Evolutionary conservation across 495 filamentous ascomycete genomes (phyloP).

Genomic region (Xylaria longipes): DNA sequence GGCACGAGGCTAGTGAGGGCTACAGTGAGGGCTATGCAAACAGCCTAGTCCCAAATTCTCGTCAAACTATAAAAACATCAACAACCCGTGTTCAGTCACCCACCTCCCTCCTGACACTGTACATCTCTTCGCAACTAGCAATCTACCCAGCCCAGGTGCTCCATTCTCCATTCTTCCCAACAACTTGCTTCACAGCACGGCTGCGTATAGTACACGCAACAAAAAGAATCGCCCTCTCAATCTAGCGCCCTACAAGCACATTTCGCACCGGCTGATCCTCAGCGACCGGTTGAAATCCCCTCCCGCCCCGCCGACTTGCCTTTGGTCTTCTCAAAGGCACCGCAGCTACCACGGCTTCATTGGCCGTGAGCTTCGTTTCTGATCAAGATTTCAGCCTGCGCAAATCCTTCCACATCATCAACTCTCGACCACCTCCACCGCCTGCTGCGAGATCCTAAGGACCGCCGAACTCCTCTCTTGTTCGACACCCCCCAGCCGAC

Average conservation of each 20-base stretch:
- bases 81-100: neutral
- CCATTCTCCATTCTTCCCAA: neutral
- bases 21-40: conserved; percentile 13
- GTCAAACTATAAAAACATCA: conserved; percentile 2
- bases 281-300: neutral
- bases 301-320: conserved; percentile 49
- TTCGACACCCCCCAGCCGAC: conserved; percentile 63
- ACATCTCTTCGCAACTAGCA: conserved; percentile 6
- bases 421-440: conserved; percentile 60
- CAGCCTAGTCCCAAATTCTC: neutral
- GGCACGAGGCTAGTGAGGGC: neutral
- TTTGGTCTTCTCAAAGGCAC: conserved; percentile 78
- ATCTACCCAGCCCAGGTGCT: neutral
- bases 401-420: conserved; percentile 71
- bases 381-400: conserved; percentile 79
- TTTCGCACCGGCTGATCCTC: neutral
- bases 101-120: conserved; percentile 9
- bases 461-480: conserved; percentile 52
- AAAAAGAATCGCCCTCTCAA: neutral
- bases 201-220: neutral
- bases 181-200: neutral
- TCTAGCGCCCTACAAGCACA: neutral
- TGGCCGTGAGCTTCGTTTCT: conserved; percentile 67
- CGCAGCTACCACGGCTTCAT: conserved; percentile 70
- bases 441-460: conserved; percentile 57